Conservation (phyloP, 208 protist species). For the Blastocrithidia nonstop region DNA sequence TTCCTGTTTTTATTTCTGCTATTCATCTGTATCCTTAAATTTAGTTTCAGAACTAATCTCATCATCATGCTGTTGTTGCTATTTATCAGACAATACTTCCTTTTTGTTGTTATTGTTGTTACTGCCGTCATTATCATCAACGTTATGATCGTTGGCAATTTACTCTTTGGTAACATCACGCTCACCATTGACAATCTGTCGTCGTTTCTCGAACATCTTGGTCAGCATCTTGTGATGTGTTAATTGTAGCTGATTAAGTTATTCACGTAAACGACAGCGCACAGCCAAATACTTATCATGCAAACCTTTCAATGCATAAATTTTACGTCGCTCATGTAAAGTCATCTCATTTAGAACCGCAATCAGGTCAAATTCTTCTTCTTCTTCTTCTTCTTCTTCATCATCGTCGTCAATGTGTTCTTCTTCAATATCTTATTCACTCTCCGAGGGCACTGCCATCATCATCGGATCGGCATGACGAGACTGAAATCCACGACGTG, state of each 20-base stretch:
- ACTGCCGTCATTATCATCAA: neutral
- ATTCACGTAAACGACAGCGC: conserved; percentile 16
- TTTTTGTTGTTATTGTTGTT: conserved; percentile 1
- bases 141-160: conserved; percentile 5
- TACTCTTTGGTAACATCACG: conserved; percentile 60
- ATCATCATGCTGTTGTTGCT: too few species aligned
- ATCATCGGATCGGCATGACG: neutral
- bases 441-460: neutral
- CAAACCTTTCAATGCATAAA: conserved; percentile 48
- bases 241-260: conserved; percentile 15
- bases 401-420: conserved; percentile 1
- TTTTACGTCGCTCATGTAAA: conserved; percentile 19
- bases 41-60: too few species aligned
- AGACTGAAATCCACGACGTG: neutral
- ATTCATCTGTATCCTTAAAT: too few species aligned
- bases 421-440: neutral
- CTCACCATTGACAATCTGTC: conserved; percentile 31
- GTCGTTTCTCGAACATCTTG: conserved; percentile 17
- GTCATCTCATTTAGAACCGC: conserved; percentile 38
- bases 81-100: too few species aligned
- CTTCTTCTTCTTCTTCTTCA: neutral
- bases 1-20: neutral
- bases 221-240: conserved; percentile 8
- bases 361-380: conserved; percentile 21
- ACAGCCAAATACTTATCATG: conserved; percentile 26